Percentiles rank a stretch among this genome's conserved stretches.
These are phyloP conservation scores for Diplocarpon rosae DNA, from an alignment of 2,329 filamentous ascomycete genomes.

Conservation along the genomic window DNA sequence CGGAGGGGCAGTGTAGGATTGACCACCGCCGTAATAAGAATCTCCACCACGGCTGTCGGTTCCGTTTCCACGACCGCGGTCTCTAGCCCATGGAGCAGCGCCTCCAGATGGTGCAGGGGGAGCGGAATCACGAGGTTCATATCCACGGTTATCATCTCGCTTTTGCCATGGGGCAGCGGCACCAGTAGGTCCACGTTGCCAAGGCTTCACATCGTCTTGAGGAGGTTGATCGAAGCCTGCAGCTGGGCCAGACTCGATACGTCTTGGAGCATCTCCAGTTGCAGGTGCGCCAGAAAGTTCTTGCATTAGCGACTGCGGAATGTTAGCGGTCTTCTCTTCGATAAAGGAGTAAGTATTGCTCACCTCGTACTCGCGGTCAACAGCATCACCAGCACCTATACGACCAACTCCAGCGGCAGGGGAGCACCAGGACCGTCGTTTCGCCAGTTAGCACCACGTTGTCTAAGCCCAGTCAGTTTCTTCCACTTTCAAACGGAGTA, in stretches of 20 bases:
- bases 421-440: conserved; percentile 51
- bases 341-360: conserved; percentile 27
- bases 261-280: conserved; percentile 53
- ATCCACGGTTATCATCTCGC: conserved; percentile 33
- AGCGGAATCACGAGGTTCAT: conserved; percentile 27
- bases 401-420: conserved; percentile 47
- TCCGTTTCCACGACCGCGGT: conserved; percentile 34
- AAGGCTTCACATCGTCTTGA: conserved; percentile 60
- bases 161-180: conserved; percentile 69
- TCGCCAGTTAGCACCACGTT: conserved; percentile 75
- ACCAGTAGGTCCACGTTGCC: conserved; percentile 77
- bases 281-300: conserved; percentile 66
- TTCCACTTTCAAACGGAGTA: neutral
- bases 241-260: conserved; percentile 72
- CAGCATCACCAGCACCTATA: conserved; percentile 67
- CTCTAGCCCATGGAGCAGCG: conserved; percentile 51
- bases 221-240: conserved; percentile 44
- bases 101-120: conserved; percentile 28
- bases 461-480: conserved; percentile 38
- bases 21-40: conserved; percentile 38
- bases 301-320: conserved; percentile 83
- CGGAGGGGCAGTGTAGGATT: conserved; percentile 38
- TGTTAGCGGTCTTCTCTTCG: conserved; percentile 18
- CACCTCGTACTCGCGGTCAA: conserved; percentile 92
- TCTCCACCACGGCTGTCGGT: conserved; percentile 35